Evolutionary conservation across 306 rosid species (phyloP).

Genomic region (Glycine latifolia): DNA sequence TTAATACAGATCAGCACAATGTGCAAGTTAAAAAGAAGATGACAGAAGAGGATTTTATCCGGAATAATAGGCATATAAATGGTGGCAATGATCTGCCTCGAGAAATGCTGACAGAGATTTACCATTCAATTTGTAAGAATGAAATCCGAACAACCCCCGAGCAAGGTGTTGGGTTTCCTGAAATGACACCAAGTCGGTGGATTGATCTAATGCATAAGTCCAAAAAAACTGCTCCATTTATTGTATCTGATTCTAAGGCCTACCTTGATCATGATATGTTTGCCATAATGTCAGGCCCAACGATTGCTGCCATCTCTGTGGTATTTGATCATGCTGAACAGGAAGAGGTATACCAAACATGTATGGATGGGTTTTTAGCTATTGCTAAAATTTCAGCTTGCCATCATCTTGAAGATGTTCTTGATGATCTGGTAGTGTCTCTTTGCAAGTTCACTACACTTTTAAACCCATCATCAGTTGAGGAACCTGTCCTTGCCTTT

Average conservation of each 20-base stretch:
- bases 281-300: constrained; percentile 97
- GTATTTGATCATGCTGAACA: constrained; percentile 98
- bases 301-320: constrained; percentile 98
- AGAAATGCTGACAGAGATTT: constrained; percentile 82
- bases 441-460: constrained; percentile 97
- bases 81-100: constrained; percentile 96
- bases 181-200: constrained; percentile 97
- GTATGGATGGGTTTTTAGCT: constrained; percentile 93
- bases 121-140: constrained; percentile 92
- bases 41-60: constrained; percentile 96
- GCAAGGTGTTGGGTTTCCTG: constrained; percentile 92
- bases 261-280: constrained; percentile 96
- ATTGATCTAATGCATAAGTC: constrained; percentile 92
- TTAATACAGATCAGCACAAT: constrained; percentile 97
- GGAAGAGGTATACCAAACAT: constrained; percentile 93
- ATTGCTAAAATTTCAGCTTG: constrained; percentile 97
- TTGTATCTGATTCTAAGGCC: constrained; percentile 86
- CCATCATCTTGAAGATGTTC: constrained; percentile 98
- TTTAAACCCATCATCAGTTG: constrained; percentile 81
- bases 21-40: constrained; percentile 97
- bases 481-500: constrained; percentile 92
- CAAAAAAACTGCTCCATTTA: constrained; percentile 86
- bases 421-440: constrained; percentile 96
- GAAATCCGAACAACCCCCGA: constrained; percentile 96
- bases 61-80: constrained; percentile 91